Conservation (phyloP, 768 basidiomycete genomes). For the Lyophyllum shimeji region DNA sequence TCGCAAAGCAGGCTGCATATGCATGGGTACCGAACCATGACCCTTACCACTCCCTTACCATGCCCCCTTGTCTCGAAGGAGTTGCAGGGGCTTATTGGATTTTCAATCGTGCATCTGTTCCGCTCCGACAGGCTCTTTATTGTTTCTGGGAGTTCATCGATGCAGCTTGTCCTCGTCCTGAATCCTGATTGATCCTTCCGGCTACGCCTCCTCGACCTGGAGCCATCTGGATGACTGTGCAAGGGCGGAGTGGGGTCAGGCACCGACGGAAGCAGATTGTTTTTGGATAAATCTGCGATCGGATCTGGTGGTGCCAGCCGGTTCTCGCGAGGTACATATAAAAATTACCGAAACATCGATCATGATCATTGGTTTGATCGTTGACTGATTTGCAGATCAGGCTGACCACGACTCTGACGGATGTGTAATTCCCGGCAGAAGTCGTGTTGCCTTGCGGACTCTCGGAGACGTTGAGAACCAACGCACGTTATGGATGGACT, state of each 20-base stretch:
- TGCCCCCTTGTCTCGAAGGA: slow-evolving; percentile 2
- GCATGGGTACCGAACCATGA: slow-evolving; percentile 1
- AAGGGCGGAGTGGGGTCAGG: slow-evolving; percentile 16
- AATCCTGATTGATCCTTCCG: neutral
- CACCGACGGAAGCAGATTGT: slow-evolving; percentile 30
- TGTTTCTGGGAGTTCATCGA: neutral
- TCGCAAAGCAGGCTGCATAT: neutral
- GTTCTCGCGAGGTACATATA: slow-evolving; percentile 18
- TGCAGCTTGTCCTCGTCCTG: neutral
- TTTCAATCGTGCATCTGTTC: neutral
- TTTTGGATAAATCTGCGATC: slow-evolving; percentile 15
- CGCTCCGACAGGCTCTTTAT: neutral
- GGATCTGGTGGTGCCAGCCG: slow-evolving; percentile 22
- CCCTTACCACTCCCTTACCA: too few species aligned
- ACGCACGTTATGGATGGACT: neutral
- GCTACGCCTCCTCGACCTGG: neutral
- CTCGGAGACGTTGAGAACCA: slow-evolving; percentile 3
- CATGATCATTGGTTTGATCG: slow-evolving; percentile 30
- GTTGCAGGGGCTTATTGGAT: neutral
- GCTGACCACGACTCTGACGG: slow-evolving; percentile 7
- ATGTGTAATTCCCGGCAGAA: slow-evolving; percentile 9
- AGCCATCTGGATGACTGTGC: neutral
- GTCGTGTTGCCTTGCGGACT: slow-evolving; percentile 15
- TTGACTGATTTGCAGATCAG: slow-evolving; percentile 28
- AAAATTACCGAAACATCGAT: slow-evolving; percentile 30